Evolutionary conservation across 768 basidiomycete genomes (phyloP).

Genomic region (Kwoniella dendrophila): DNA sequence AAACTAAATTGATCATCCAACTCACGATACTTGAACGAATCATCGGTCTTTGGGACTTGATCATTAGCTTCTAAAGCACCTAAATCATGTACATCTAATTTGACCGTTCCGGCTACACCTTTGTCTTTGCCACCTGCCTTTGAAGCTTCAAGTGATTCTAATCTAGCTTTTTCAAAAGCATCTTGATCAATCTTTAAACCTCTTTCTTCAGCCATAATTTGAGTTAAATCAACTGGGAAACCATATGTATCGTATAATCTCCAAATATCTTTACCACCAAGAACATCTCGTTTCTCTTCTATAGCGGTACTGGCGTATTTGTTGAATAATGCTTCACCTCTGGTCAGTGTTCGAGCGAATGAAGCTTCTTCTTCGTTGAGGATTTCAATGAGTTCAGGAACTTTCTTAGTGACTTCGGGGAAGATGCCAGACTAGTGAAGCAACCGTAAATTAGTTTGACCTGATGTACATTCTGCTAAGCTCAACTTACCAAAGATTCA

Average conservation of each 20-base stretch:
- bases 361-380: slow-evolving; percentile 97
- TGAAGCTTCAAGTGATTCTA: slow-evolving; percentile 85
- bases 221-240: slow-evolving; percentile 94
- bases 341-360: slow-evolving; percentile 93
- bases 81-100: slow-evolving; percentile 93
- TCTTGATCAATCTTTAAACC: slow-evolving; percentile 78
- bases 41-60: slow-evolving; percentile 84
- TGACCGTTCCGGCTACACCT: slow-evolving; percentile 65
- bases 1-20: slow-evolving; percentile 16
- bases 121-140: slow-evolving; percentile 72
- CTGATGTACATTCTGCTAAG: background rate
- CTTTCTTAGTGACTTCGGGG: slow-evolving; percentile 85
- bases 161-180: slow-evolving; percentile 87
- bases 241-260: slow-evolving; percentile 96
- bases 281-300: slow-evolving; percentile 65
- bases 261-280: slow-evolving; percentile 94
- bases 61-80: slow-evolving; percentile 78
- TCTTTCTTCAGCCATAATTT: slow-evolving; percentile 94
- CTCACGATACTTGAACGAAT: slow-evolving; percentile 86
- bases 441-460: slow-evolving; percentile 13
- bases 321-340: slow-evolving; percentile 94
- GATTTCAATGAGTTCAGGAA: slow-evolving; percentile 86
- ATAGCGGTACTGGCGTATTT: slow-evolving; percentile 74
- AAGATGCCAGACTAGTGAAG: slow-evolving; percentile 72
- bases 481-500: slow-evolving; percentile 72